Evolutionary conservation across 345 rosid species (phyloP).

Genomic region (Eucalyptus marginata): DNA sequence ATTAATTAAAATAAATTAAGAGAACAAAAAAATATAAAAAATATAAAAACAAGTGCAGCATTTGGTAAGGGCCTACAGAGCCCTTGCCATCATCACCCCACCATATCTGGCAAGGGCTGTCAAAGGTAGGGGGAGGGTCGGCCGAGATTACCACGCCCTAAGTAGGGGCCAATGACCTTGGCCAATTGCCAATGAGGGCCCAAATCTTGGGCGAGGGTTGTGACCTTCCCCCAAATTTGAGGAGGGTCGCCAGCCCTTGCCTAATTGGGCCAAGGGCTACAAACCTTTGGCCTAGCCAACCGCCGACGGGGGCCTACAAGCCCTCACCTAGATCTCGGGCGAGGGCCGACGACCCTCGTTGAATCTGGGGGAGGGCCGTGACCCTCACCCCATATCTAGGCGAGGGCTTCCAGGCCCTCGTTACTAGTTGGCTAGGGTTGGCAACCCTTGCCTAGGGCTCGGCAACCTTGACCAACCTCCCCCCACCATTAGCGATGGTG

Average conservation of each 20-base stretch:
- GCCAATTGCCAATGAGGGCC: too few relatives aligned
- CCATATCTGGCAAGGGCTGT: fast-evolving
- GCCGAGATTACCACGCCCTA: fast-evolving
- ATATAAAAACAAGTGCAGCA: too few relatives aligned
- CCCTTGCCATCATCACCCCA: fast-evolving
- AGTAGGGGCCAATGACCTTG: fast-evolving
- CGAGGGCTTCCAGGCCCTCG: fast-evolving
- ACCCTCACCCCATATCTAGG: too few relatives aligned
- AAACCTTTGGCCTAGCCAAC: too few relatives aligned
- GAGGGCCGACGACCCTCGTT: fast-evolving
- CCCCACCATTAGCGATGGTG: too few relatives aligned
- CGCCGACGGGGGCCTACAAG: fast-evolving
- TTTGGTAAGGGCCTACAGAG: fast-evolving
- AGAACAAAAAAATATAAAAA: too few relatives aligned
- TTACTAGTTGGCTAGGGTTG: fast-evolving
- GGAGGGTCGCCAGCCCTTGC: fast-evolving
- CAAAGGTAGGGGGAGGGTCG: too few relatives aligned
- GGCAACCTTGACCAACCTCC: fast-evolving
- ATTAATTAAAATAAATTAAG: too few relatives aligned
- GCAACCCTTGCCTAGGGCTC: too few relatives aligned
- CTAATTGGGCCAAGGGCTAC: too few relatives aligned
- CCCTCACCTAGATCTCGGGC: fast-evolving
- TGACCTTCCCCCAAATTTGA: fast-evolving
- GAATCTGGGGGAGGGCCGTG: fast-evolving
- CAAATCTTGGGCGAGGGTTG: too few relatives aligned